Base-by-base conservation (phyloP, 768 basidiomycete genomes). In the Rhizopogon vulgaris region DNA sequence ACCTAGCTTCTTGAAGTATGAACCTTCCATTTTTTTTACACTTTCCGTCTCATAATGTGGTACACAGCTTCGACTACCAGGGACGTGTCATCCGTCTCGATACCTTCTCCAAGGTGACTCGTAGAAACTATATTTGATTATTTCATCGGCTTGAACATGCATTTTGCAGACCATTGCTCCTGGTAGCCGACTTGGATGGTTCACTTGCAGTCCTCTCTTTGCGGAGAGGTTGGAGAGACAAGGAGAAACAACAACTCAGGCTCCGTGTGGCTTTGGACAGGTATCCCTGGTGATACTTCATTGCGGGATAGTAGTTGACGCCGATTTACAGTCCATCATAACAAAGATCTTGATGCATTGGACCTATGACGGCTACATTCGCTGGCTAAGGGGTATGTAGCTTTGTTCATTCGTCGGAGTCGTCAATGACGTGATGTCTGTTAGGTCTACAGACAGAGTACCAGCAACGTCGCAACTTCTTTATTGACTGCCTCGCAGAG, bases 21-120 rank as follows among this genome's bases (percentile, higher is more conserved):
- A 18, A 8, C 46, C 37, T 37, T 7, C 39, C 25, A 42, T 22
- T 18, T 48, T 22, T 30, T 37, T 28, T 34, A 24, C 4, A 38
- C 28, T 30, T 52, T 36, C 6, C n/a, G 6, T 36, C 22, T 14
- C 34, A 46, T 18, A 15, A 9, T 34, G 10, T 9, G 34, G 32
- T 18, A 6, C 51, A 82, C 51, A 82, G 79, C 39, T 71, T 84
- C 59, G 90, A 93, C 63, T 81, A 80, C 55, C 80, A 93, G 64
- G 90, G 90, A 3, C 80, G 90, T 28, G 90, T 94, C 39, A 81
- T 94, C 52, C 84, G 89, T 3, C 69, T 93, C 34, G 91, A 93
- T 61, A 84, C 84, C 0, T 88, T 89, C 63, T 85, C 83, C 36
- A 90, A 89, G 79, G 84, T 79, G 42, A 34, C 55, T 25, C 14